A percentile compares a stretch with the other conserved stretches of the same genome.
Evolutionary conservation across 2,329 filamentous ascomycete species (phyloP).

Genomic region (Aspergillus sp.): DNA sequence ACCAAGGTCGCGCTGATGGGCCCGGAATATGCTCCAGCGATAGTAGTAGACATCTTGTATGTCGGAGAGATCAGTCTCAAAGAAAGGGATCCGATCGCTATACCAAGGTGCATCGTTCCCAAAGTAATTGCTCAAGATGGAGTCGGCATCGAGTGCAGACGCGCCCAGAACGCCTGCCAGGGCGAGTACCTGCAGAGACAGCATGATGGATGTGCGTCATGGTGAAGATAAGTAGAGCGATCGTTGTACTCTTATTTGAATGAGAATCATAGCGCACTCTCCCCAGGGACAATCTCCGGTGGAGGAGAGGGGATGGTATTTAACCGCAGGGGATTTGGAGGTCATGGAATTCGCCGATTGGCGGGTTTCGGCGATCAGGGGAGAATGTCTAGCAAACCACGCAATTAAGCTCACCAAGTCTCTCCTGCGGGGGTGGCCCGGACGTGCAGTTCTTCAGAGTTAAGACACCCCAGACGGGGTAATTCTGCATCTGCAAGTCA

Average conservation of each 20-base stretch:
- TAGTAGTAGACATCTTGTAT: conserved; percentile 49
- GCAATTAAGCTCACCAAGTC: not conserved
- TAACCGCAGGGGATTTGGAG: not conserved
- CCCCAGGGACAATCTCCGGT: not conserved
- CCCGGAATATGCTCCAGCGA: conserved; percentile 48
- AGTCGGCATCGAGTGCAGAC: conserved; percentile 6
- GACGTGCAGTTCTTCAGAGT: not conserved
- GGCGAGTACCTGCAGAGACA: not conserved
- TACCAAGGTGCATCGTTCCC: conserved; percentile 25
- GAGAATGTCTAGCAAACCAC: not conserved
- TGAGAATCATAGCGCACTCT: too few relatives aligned
- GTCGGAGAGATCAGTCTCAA: conserved; percentile 15
- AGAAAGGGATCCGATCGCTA: conserved; percentile 19
- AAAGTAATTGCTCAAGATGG: conserved; percentile 14
- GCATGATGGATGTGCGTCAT: not conserved
- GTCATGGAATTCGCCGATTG: not conserved
- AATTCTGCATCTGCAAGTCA: not conserved
- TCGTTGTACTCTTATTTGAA: too few relatives aligned
- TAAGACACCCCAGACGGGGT: not conserved
- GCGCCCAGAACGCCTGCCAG: not conserved
- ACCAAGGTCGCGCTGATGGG: conserved; percentile 49
- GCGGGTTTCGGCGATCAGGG: not conserved
- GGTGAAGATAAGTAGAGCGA: too few relatives aligned
- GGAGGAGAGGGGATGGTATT: not conserved
- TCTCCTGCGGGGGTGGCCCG: not conserved